Evolutionary conservation across 257 asterid species (phyloP), one percentile per base, ranked within the genome.

Genomic region (Solanum pennellii): DNA sequence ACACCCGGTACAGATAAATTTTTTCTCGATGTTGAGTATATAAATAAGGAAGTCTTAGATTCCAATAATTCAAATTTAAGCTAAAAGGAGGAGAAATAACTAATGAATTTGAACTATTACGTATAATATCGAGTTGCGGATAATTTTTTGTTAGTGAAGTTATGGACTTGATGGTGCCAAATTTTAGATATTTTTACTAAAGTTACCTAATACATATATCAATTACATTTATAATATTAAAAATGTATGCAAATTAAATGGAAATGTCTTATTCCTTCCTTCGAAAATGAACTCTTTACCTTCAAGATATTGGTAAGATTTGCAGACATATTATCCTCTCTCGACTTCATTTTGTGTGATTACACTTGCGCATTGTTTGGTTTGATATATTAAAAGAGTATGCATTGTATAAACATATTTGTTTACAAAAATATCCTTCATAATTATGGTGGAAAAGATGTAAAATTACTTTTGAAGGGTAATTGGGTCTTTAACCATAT

Each of bases 111-210:
- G 18, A 25, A 25, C 14, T 12, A 5, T 12, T 27, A 66, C 18
- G 27, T 65, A n/a, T 0, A 12, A 65, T 65, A 65, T 65, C 1
- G 18, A 0, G 18, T 56, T 18, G n/a, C 0, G 0, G 4, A 52
- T 52, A 52, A 18, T 0, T 15, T 15, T 41, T 9, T 18, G 35
- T 52, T 52, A 7, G 2, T 56, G 11, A 56, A 56, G 65, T 56
- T 18, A 10, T 56, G 0, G 0, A 56, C 11, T 56, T 56, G 65
- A 18, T 56, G 20, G 0, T 56, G 0, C 5, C 12, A 56, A 18
- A 56, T 18, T 7, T 56, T 56, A 56, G 6, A 56, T 18, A 18
- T 18, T 20, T 59, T 59, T 20, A 59, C 66, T 20, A 20, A 59
- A 59, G 25, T 7, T 56, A 56, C 12, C 25, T 20, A 20, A 56